Percentiles rank a stretch among this genome's conserved stretches.
Conservation (phyloP, 306 rosid species). For the Lathyrus oleraceus region DNA sequence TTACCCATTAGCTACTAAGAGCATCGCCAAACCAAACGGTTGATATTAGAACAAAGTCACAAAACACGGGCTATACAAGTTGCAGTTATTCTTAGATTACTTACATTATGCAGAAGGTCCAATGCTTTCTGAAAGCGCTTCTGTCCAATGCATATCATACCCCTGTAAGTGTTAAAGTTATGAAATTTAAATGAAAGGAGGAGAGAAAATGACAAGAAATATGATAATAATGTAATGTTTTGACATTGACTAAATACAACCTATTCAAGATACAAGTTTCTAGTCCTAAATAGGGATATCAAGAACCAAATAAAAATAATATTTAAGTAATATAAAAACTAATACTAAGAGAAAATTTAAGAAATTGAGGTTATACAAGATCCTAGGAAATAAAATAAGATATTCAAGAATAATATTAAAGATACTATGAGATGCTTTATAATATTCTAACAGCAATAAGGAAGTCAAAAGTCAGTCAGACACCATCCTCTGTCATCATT, state of each 20-base stretch:
- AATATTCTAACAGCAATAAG: neutral
- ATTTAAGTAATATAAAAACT: neutral
- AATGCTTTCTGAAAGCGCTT: constrained; percentile 78
- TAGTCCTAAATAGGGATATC: neutral
- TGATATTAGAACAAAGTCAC: constrained; percentile 25
- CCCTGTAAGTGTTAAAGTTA: constrained; percentile 45
- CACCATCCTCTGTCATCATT: neutral
- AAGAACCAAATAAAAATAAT: neutral
- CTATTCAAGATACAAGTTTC: neutral
- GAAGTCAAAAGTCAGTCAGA: constrained; percentile 43
- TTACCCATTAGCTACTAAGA: constrained; percentile 29
- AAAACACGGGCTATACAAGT: constrained; percentile 25
- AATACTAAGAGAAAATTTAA: neutral
- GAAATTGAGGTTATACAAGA: neutral
- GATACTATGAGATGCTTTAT: neutral
- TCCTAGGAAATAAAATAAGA: neutral
- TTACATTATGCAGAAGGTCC: constrained; percentile 92
- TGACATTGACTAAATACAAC: neutral
- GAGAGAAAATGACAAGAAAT: neutral
- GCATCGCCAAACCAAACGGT: constrained; percentile 7
- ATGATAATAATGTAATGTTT: neutral
- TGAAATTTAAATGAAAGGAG: neutral
- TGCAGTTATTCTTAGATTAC: constrained; percentile 30
- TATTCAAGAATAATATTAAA: neutral
- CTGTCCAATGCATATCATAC: constrained; percentile 93